Conservation (phyloP, 169 alveolate species). For the Plasmodium vivax region DNA sequence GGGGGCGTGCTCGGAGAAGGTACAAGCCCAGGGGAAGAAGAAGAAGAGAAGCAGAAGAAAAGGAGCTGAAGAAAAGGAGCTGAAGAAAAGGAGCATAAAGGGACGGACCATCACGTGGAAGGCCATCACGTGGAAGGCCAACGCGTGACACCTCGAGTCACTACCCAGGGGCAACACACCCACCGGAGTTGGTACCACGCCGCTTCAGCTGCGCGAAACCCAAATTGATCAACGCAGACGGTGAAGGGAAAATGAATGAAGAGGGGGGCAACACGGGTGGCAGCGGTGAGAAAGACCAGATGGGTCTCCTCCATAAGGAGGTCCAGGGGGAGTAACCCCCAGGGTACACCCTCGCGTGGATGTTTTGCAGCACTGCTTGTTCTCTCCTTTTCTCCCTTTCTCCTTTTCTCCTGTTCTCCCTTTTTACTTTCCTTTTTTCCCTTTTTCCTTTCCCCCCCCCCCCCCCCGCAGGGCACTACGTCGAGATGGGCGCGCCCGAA, state of each 20-base stretch:
- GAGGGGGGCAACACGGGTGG: conserved; percentile 6
- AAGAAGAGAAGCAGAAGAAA: neutral
- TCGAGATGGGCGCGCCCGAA: conserved; percentile 20
- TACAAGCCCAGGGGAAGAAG: neutral
- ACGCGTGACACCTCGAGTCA: neutral
- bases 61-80: neutral
- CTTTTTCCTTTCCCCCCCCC: neutral
- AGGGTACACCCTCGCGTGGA: neutral
- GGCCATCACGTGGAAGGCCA: neutral
- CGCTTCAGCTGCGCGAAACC: neutral
- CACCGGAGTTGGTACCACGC: neutral
- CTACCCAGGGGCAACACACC: neutral
- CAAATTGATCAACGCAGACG: neutral
- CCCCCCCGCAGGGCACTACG: conserved; percentile 8
- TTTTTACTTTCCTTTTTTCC: neutral
- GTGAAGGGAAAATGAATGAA: conserved; percentile 23
- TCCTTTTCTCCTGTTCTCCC: neutral
- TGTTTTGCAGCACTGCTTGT: too few species aligned
- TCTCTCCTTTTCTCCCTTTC: neutral
- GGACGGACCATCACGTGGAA: neutral
- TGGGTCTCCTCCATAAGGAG: neutral
- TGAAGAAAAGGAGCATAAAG: neutral
- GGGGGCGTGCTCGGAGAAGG: neutral
- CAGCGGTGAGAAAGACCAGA: conserved; percentile 5
- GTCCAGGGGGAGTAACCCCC: neutral